Percentiles rank a stretch among this genome's conserved stretches.
Conservation (phyloP, 257 asterid species). For the Lithospermum erythrorhizon region DNA sequence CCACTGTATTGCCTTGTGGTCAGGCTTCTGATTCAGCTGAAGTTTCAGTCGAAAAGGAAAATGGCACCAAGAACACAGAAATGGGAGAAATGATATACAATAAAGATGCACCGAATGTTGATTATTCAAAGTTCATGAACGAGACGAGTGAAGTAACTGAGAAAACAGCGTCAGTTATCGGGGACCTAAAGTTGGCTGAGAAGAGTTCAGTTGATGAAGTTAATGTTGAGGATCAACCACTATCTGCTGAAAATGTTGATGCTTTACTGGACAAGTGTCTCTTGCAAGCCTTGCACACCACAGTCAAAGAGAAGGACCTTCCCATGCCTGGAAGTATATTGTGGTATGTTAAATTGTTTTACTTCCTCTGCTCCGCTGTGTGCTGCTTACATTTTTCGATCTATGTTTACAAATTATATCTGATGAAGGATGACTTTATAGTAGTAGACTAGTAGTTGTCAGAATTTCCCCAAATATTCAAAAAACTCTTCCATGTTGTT, state of each 20-base stretch:
- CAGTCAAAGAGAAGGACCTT: slow-evolving; percentile 76
- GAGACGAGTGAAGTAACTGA: slow-evolving; percentile 32
- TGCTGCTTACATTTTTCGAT: too few relatives aligned
- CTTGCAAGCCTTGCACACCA: slow-evolving; percentile 74
- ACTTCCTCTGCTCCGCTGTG: too few relatives aligned
- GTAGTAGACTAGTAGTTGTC: too few relatives aligned
- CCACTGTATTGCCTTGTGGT: slow-evolving; percentile 38
- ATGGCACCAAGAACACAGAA: slow-evolving; percentile 24
- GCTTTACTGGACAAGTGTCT: slow-evolving; percentile 72
- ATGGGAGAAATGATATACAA: slow-evolving; percentile 20
- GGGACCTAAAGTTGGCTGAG: slow-evolving; percentile 44
- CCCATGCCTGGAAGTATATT: slow-evolving; percentile 86
- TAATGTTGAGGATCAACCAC: slow-evolving; percentile 35
- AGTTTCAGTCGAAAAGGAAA: slow-evolving; percentile 29
- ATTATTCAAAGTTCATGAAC: slow-evolving; percentile 20
- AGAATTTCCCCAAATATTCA: too few relatives aligned
- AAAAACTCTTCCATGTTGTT: too few relatives aligned
- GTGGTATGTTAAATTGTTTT: slow-evolving; percentile 64
- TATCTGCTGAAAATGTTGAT: slow-evolving; percentile 70
- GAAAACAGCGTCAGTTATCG: slow-evolving; percentile 36
- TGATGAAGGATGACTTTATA: too few relatives aligned
- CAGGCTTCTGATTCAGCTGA: slow-evolving; percentile 43
- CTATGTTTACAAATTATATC: too few relatives aligned
- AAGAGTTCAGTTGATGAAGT: slow-evolving; percentile 31
- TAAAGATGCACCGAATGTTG: slow-evolving; percentile 23